A percentile compares a stretch with the other conserved stretches of the same genome.
Evolutionary conservation across 2,329 filamentous ascomycete genomes (phyloP).

Genomic region (Alternaria ventricosa): DNA sequence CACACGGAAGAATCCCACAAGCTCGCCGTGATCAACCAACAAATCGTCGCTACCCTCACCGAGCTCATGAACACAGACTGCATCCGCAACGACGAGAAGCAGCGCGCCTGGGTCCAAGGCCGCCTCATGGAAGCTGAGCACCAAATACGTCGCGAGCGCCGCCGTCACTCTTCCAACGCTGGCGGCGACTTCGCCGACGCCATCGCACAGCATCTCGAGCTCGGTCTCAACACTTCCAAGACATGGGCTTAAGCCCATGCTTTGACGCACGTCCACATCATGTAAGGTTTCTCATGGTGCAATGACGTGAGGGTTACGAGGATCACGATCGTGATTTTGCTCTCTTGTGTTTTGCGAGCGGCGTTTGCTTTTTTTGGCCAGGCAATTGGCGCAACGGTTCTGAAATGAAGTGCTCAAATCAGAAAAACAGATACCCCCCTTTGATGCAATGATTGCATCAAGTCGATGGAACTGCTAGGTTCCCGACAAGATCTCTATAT

Average conservation of each 20-base stretch:
- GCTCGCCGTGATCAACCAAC: slow-evolving; percentile 58
- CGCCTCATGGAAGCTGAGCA: slow-evolving; percentile 62
- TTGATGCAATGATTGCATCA: slow-evolving; percentile 3
- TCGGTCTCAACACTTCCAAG: slow-evolving; percentile 35
- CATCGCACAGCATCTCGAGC: slow-evolving; percentile 45
- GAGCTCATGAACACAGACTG: slow-evolving; percentile 61
- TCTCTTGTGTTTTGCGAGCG: slow-evolving; percentile 7
- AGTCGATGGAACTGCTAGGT: slow-evolving; percentile 9
- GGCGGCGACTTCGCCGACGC: slow-evolving; percentile 45
- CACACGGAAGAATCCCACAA: slow-evolving; percentile 52
- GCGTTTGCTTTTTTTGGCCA: background rate
- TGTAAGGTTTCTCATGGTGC: background rate
- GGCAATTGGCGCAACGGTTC: slow-evolving; percentile 26
- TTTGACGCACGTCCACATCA: background rate
- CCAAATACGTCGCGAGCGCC: slow-evolving; percentile 54
- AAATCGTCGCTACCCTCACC: slow-evolving; percentile 62
- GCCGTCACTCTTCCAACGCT: slow-evolving; percentile 45
- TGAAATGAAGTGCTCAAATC: slow-evolving; percentile 43
- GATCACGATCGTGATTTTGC: background rate
- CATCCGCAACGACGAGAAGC: slow-evolving; percentile 54
- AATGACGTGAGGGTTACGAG: background rate
- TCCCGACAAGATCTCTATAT: background rate
- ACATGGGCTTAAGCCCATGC: slow-evolving; percentile 30
- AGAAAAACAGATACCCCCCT: slow-evolving; percentile 34
- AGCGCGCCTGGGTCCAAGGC: slow-evolving; percentile 59